A percentile compares a stretch with the other conserved stretches of the same genome.
Evolutionary conservation across 148 eudicot genomes (phyloP).

Genomic region (Gaultheria prostrata): DNA sequence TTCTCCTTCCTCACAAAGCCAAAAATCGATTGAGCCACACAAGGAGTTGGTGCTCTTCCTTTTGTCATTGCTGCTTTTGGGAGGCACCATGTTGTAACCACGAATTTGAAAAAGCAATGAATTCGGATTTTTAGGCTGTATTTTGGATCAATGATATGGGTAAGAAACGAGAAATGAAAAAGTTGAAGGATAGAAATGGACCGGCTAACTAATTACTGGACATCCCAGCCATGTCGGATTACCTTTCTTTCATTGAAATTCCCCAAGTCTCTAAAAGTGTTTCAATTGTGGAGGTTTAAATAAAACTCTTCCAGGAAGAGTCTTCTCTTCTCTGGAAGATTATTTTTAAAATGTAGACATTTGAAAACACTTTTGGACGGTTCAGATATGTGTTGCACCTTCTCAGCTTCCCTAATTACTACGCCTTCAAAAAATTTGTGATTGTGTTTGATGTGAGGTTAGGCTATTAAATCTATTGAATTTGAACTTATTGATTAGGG

Average conservation of each 20-base stretch:
- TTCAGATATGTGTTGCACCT: no score
- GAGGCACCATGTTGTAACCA: constrained; percentile 17
- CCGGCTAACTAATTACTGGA: not conserved
- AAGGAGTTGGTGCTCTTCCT: constrained; percentile 25
- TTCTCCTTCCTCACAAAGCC: constrained; percentile 34
- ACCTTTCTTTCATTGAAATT: no score
- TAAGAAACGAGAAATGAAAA: not conserved
- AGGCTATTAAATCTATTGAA: not conserved
- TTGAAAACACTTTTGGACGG: no score
- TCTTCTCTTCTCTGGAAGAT: no score
- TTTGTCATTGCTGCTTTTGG: constrained; percentile 31
- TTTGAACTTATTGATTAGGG: not conserved
- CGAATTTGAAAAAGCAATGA: not conserved
- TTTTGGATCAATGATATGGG: not conserved
- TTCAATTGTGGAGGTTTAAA: no score
- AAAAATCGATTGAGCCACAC: constrained; percentile 19
- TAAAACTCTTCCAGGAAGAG: no score
- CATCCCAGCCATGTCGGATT: no score
- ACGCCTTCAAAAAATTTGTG: not conserved
- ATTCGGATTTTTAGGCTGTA: not conserved
- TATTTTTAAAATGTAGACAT: no score
- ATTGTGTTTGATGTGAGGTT: not conserved
- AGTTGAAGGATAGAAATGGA: not conserved
- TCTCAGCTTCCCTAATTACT: no score
- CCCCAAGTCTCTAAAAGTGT: no score